phyloP scores from a whole-genome alignment of 805 yeast genomes.

The Starmerella floricola region DNA sequence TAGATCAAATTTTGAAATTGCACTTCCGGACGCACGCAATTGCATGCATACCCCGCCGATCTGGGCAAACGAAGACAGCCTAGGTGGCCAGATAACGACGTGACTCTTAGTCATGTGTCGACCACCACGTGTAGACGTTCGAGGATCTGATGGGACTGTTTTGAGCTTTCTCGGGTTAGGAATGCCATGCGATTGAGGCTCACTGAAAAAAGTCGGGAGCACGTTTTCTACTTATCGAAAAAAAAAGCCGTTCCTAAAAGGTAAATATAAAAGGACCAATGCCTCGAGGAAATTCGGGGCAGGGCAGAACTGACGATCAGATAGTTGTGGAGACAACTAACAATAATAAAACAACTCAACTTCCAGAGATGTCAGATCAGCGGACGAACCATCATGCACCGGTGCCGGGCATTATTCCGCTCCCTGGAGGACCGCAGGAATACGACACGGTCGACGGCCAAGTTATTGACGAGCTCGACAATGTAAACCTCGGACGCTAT shows the following conservation, averaged over 20 bases:
- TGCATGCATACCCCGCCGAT: too few species aligned
- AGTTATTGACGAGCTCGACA: slow-evolving; percentile 19
- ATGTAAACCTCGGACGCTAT: slow-evolving; percentile 20
- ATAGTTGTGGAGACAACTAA: background rate
- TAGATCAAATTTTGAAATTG: too few species aligned
- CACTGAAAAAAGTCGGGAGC: background rate
- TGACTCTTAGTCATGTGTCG: background rate
- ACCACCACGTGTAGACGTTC: background rate
- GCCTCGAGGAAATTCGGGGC: background rate
- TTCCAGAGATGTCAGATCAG: background rate
- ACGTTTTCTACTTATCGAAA: background rate
- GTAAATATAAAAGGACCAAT: slow-evolving; percentile 1
- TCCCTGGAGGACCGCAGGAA: slow-evolving; percentile 31
- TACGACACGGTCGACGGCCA: slow-evolving; percentile 32
- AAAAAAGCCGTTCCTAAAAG: background rate
- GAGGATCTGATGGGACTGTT: background rate
- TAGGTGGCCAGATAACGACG: too few species aligned
- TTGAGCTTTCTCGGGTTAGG: background rate
- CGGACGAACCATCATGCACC: slow-evolving; percentile 26
- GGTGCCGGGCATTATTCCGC: slow-evolving; percentile 28
- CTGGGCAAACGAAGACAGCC: too few species aligned
- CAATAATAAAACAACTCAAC: background rate
- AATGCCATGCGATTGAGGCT: background rate
- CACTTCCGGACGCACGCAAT: too few species aligned
- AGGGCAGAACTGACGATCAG: background rate